phyloP scores from a whole-genome alignment of 129 eudicot species.

The Silybum marianum region DNA sequence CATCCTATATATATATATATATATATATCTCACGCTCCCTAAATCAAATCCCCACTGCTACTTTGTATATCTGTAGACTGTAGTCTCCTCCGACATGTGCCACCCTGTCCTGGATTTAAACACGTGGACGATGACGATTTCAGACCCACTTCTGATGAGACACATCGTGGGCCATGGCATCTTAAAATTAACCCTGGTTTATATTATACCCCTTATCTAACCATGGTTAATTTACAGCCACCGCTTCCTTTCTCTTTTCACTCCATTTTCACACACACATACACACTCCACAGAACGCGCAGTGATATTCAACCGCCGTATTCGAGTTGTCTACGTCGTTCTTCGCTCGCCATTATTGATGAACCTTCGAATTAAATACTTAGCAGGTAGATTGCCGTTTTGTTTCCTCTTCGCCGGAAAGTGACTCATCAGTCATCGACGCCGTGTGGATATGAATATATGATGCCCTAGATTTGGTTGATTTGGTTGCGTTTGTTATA shows the following conservation, averaged over 20 bases:
- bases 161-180: slow-evolving; percentile 37
- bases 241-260: slow-evolving; percentile 36
- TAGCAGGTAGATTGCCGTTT: neutral
- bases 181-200: slow-evolving; percentile 31
- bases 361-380: neutral
- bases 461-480: neutral
- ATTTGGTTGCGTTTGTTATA: neutral
- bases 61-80: slow-evolving; percentile 5
- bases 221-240: slow-evolving; percentile 46
- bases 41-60: neutral
- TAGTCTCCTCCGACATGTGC: slow-evolving; percentile 57
- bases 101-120: slow-evolving; percentile 34
- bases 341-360: slow-evolving; percentile 3
- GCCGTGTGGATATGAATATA: slow-evolving; percentile 13
- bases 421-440: neutral
- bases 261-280: neutral
- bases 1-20: no score
- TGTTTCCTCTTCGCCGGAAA: slow-evolving; percentile 3
- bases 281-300: neutral
- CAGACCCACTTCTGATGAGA: neutral
- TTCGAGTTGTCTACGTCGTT: neutral
- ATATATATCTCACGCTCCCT: no score
- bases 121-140: slow-evolving; percentile 55
- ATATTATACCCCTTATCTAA: no score
- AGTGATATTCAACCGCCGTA: neutral